These are phyloP conservation scores for Pestalotiopsis sp. DNA, from an alignment of 2,329 filamentous ascomycete genomes.

Conservation along the genomic window DNA sequence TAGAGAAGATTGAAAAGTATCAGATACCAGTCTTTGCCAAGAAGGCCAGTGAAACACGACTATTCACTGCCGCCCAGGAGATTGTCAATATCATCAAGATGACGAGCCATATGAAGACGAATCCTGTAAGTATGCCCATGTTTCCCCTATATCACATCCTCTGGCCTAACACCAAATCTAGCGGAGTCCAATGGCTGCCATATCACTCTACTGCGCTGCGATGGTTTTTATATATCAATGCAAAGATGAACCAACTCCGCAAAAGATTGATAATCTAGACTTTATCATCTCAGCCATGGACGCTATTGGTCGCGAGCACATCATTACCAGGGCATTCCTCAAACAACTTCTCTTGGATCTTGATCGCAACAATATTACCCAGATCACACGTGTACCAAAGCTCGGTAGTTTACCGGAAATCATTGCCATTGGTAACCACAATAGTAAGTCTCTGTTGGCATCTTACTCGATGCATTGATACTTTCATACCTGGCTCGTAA, in stretches of 20 bases:
- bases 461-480: neutral
- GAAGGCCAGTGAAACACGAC: conserved; percentile 71
- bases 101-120: conserved; percentile 70
- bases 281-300: conserved; percentile 81
- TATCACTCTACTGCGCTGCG: conserved; percentile 84
- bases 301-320: conserved; percentile 71
- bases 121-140: conserved; percentile 56
- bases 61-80: conserved; percentile 80
- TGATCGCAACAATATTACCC: conserved; percentile 51
- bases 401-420: conserved; percentile 32
- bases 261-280: conserved; percentile 59
- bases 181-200: conserved; percentile 78
- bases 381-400: conserved; percentile 38
- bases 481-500: neutral
- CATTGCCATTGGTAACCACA: conserved; percentile 24
- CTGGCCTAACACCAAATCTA: neutral
- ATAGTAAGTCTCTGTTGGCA: conserved; percentile 17
- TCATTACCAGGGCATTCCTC: conserved; percentile 82
- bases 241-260: conserved; percentile 59
- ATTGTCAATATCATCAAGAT: conserved; percentile 83
- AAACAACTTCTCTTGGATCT: conserved; percentile 85
- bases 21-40: conserved; percentile 66
- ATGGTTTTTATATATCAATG: conserved; percentile 76
- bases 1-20: conserved; percentile 79
- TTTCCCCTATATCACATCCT: neutral